phyloP scores from a whole-genome alignment of 257 asterid genomes.

The Anisodus tanguticus region DNA sequence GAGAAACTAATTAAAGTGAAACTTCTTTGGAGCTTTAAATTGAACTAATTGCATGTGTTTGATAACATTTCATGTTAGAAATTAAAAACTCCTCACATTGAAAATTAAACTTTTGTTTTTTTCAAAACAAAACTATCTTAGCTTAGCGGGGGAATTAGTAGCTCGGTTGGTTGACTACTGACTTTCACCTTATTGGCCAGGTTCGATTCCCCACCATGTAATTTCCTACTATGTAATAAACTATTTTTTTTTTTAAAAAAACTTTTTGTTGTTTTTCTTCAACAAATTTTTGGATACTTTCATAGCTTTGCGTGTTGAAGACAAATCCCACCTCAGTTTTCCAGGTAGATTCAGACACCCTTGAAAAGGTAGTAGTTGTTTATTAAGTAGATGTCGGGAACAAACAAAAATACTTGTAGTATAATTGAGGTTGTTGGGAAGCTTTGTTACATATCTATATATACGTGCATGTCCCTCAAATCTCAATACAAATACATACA shows the following conservation, averaged over 20 bases:
- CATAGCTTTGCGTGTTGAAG: conserved; percentile 33
- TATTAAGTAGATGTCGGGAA: conserved; percentile 25
- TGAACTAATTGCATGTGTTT: background rate
- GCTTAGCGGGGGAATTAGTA: too few relatives aligned
- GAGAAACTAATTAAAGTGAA: background rate
- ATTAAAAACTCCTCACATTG: too few relatives aligned
- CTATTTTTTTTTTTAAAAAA: too few relatives aligned
- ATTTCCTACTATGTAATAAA: too few relatives aligned
- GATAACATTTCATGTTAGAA: background rate
- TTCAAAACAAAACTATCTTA: too few relatives aligned
- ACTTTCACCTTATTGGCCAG: too few relatives aligned
- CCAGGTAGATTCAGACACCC: conserved; percentile 67
- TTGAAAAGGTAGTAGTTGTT: conserved; percentile 32
- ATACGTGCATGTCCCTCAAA: conserved; percentile 15
- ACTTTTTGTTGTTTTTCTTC: background rate
- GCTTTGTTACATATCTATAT: background rate
- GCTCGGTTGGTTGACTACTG: too few relatives aligned
- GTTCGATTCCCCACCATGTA: too few relatives aligned
- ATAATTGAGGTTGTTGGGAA: conserved; percentile 38
- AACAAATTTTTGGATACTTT: conserved; percentile 2
- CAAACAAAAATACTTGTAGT: background rate
- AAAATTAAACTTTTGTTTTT: background rate
- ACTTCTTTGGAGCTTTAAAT: background rate
- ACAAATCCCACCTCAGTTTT: conserved; percentile 53
- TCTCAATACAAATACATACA: background rate